Evolutionary conservation across 345 rosid species (phyloP).

Genomic region (Melaleuca alternifolia): DNA sequence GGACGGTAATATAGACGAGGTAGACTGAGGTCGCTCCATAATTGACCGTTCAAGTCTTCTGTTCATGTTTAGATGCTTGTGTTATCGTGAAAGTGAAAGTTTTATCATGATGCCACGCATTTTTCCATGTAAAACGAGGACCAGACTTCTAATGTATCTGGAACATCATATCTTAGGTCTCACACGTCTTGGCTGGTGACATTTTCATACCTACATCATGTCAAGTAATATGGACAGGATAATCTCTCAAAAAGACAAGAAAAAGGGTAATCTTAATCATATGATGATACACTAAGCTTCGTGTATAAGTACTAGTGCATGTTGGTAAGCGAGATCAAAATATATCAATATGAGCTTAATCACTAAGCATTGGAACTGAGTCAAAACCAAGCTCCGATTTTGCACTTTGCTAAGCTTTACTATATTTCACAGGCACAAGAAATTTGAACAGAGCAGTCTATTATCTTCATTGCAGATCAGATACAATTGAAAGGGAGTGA

Average conservation of each 20-base stretch:
- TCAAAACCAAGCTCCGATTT: neutral
- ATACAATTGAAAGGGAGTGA: neutral
- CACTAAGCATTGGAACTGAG: neutral
- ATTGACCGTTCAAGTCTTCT: neutral
- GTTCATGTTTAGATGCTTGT: neutral
- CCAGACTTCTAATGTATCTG: neutral
- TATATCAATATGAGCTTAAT: neutral
- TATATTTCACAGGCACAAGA: neutral
- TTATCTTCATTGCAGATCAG: neutral
- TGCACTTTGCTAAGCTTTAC: neutral
- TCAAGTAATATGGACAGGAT: neutral
- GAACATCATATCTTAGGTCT: neutral
- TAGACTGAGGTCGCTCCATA: neutral
- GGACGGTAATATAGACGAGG: neutral
- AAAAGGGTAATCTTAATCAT: neutral
- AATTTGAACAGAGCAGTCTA: neutral
- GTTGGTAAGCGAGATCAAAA: neutral
- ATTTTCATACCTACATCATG: neutral
- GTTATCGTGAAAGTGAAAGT: neutral
- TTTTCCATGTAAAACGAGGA: neutral
- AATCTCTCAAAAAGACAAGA: neutral
- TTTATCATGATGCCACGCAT: neutral
- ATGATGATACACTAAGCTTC: neutral
- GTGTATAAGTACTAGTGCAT: neutral
- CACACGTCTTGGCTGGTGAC: neutral